Evolutionary conservation across 768 basidiomycete genomes (phyloP), one percentile per base, ranked within the genome.

Genomic region (Sarcodon sp.): DNA sequence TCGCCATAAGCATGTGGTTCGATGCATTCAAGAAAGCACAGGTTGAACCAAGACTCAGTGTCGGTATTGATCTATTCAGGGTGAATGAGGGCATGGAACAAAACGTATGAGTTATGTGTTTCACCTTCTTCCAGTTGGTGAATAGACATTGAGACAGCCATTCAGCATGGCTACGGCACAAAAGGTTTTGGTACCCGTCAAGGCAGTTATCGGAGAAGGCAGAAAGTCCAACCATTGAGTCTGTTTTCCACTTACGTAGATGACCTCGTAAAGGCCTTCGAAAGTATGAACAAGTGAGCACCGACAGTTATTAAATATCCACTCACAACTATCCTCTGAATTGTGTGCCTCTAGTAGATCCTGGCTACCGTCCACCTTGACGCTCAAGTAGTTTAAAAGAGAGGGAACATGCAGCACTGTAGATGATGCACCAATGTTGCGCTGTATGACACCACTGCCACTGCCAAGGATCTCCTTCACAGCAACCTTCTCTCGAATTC

Each of bases 211-310:
- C 21, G 84, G 80, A 2, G 75, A 77, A 1, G 86, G 79, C 7
- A 94, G 57, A 64, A 87, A 98, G 63, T 97, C 93, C 39, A 93
- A 63, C 91, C 93, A 98, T 47, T 85, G 79, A 9, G 79, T 83
- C 50, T 82, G 76, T 65, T 79, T 80, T 33, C 75, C 72, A 56
- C 68, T 75, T 47, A 76, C 65, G 50, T 79, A 79, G 6, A 75
- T 65, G 12, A 97, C 71, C 56, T 91, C 89, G 13, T 76, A 73
- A 4, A 72, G 69, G n/a, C 73, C 83, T 80, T 49, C 7, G 31
- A 18, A 35, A 49, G 33, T 8, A 45, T 33, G 46, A 9, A 7
- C 47, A 33, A 41, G 12, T 31, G 10, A 32, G 35, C 39, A 46
- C 35, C 36, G 27, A 11, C 45, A 51, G 2, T 12, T 13, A 6